Evolutionary conservation across 768 basidiomycete genomes (phyloP), one percentile per base, ranked within the genome.

Genomic region (Flagelloscypha sp.): DNA sequence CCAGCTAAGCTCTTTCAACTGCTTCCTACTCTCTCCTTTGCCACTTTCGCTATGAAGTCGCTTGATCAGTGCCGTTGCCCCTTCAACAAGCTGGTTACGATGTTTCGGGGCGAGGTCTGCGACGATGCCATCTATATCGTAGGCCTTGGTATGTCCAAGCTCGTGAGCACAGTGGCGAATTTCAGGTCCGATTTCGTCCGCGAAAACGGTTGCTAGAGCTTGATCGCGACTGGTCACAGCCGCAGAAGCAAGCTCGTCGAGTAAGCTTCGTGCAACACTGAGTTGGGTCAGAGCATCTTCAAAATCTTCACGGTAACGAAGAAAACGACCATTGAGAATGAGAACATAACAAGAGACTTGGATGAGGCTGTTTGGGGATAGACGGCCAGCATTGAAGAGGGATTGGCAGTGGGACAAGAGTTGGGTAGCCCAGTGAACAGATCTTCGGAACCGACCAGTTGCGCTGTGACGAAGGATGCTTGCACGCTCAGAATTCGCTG

Each of bases 151-250:
- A 35, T 76, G 66, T 1, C 89, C 86, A 10, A 93, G 65, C 49
- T 89, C 81, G 48, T 97, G 94, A 0, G 93, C 92, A 46, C 84
- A 89, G 58, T 92, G 83, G 29, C 94, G 68, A 36, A 98, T 89
- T 55, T 95, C 79, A 0, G 94, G 90, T 16, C 85, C 80, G 35
- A 94, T 75, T 48, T 85, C 83, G 50, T 98, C 93, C 5, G 81
- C 72, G 50, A 87, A 84, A 20, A 86, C 68, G 7, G 76, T 72
- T 4, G 88, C 84, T 7, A 97, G 70, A 1, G 93, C 94, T 57
- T 93, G 88, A 32, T 90, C 88, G 23, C 79, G 68, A 48, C 83
- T 86, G 11, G 80, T 82, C n/a, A 55, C 53, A 0, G 85, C 84
- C 3, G 63, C 50, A 8, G 57, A 59, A 1, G 81, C 74, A 24